Percentiles rank a stretch among this genome's conserved stretches.
phyloP scores from a whole-genome alignment of 2,329 filamentous ascomycete species.

The Trichoderma koningiopsis region DNA sequence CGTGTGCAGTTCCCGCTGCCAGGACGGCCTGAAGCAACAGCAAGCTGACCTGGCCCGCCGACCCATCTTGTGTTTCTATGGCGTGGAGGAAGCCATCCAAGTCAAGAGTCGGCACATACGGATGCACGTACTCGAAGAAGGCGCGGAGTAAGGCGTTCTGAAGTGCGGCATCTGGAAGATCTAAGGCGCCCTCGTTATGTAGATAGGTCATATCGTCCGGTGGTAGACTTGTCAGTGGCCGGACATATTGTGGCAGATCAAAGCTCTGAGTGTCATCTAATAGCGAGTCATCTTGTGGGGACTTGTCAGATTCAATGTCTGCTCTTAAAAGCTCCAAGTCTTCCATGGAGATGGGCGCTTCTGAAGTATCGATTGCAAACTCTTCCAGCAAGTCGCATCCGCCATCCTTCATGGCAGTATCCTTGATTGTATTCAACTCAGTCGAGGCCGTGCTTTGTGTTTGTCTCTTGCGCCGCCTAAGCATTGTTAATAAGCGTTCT shows the following conservation, averaged over 20 bases:
- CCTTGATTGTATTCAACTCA: not conserved
- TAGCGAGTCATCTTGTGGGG: not conserved
- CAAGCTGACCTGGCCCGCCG: constrained; percentile 13
- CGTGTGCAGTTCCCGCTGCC: constrained; percentile 19
- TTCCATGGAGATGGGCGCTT: not conserved
- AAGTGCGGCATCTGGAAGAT: constrained; percentile 7
- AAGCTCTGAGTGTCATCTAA: not conserved
- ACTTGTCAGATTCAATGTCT: constrained; percentile 8
- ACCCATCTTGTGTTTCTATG: constrained; percentile 12
- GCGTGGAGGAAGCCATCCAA: constrained; percentile 8
- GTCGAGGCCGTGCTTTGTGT: not conserved
- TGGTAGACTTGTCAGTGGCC: constrained; percentile 15
- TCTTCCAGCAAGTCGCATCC: not conserved
- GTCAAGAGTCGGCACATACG: constrained; percentile 18
- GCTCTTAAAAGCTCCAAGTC: constrained; percentile 12
- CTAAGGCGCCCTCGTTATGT: constrained; percentile 3
- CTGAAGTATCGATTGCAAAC: not conserved
- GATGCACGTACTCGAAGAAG: constrained; percentile 16
- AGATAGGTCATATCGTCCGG: constrained; percentile 18
- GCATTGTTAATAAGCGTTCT: not conserved
- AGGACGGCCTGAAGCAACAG: constrained; percentile 9
- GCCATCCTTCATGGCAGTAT: not conserved
- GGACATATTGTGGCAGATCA: constrained; percentile 10
- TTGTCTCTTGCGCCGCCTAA: constrained; percentile 8
- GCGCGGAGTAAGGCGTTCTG: constrained; percentile 8